Percentiles rank a stretch among this genome's conserved stretches.
These are phyloP conservation scores for Cladosporium velox DNA, from an alignment of 2,329 filamentous ascomycete genomes.

Conservation along the genomic window DNA sequence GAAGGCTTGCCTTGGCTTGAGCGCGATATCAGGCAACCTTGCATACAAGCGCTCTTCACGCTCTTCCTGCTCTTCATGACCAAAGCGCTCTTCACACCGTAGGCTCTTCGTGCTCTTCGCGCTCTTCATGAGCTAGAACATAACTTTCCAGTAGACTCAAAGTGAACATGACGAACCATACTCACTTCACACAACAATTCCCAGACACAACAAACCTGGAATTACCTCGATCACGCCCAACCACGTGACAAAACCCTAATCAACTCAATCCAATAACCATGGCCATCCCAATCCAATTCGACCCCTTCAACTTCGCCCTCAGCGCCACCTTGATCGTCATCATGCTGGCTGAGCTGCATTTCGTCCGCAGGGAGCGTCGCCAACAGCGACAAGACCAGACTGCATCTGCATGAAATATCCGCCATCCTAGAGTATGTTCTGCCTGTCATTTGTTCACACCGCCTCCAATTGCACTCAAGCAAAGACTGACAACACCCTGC, in stretches of 20 bases:
- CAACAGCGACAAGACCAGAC: background rate
- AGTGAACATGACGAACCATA: background rate
- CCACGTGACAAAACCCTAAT: background rate
- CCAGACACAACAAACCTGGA: background rate
- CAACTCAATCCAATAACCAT: background rate
- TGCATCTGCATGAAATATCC: background rate
- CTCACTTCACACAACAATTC: background rate
- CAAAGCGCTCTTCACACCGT: background rate
- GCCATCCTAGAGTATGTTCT: background rate
- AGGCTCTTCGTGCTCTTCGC: background rate
- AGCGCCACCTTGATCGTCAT: background rate
- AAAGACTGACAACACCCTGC: background rate
- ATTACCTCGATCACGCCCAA: background rate
- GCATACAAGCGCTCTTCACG: background rate
- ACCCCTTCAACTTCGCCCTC: conserved; percentile 2
- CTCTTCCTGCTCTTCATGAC: background rate
- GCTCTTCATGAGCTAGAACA: background rate
- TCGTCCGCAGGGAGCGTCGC: background rate
- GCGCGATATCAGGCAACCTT: background rate
- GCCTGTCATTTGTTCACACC: background rate
- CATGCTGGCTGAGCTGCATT: background rate
- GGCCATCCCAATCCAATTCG: conserved; percentile 4
- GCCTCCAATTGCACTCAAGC: no score
- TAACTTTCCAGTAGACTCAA: background rate
- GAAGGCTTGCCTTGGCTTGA: no score